These are phyloP conservation scores for Rhododendron molle DNA, from an alignment of 148 eudicot species.

Conservation along the genomic window DNA sequence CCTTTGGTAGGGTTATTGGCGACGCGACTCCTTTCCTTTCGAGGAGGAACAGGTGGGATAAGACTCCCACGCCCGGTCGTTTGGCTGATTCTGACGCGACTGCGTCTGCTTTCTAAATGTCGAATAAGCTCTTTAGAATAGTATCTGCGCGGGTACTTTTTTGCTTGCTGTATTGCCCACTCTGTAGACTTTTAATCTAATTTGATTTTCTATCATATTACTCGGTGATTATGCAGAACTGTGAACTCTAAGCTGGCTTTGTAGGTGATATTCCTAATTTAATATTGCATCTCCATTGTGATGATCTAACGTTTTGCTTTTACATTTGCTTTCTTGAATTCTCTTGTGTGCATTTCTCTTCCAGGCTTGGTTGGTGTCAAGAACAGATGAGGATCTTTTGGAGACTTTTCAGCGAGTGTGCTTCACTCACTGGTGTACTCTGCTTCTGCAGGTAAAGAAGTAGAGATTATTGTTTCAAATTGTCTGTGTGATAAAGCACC, in stretches of 20 bases:
- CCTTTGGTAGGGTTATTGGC: conserved; percentile 69
- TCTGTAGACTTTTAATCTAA: not conserved
- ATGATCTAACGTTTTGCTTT: not conserved
- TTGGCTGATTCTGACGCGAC: conserved; percentile 82
- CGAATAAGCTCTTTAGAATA: not conserved
- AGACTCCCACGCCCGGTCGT: conserved; percentile 85
- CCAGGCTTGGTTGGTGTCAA: not conserved
- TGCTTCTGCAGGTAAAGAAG: not conserved
- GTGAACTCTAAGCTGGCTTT: not conserved
- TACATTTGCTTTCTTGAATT: not conserved
- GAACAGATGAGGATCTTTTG: not conserved
- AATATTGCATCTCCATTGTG: not conserved
- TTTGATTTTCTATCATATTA: not conserved
- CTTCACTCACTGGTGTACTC: not conserved
- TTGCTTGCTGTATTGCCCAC: not conserved
- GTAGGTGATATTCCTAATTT: not conserved
- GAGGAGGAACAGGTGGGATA: conserved; percentile 90
- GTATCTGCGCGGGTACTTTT: not conserved
- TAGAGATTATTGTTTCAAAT: not conserved
- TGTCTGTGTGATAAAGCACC: not conserved
- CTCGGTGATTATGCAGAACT: not conserved
- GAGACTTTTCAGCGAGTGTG: not conserved
- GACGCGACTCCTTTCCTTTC: conserved; percentile 78
- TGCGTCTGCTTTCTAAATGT: conserved; percentile 20
- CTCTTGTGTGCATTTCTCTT: not conserved